These are phyloP conservation scores for Straminergon stramineum DNA, from an alignment of 225 moss, liverwort and hornwort genomes.

Conservation along the genomic window DNA sequence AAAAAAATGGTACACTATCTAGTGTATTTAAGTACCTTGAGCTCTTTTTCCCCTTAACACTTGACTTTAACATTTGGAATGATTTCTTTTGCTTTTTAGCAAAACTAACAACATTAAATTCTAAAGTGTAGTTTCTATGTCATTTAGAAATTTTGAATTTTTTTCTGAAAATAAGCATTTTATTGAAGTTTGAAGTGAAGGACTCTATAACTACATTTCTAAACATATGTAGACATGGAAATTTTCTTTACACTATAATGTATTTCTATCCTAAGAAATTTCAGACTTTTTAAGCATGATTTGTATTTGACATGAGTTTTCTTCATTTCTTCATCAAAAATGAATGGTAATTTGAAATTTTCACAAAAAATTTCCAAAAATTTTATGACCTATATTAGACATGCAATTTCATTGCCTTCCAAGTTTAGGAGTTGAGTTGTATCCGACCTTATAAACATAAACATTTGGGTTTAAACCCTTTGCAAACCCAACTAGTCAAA, in stretches of 20 bases:
- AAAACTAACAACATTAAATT: background rate
- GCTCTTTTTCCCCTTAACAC: background rate
- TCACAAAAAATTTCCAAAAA: no score
- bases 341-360: background rate
- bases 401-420: no score
- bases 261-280: background rate
- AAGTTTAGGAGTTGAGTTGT: no score
- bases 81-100: background rate
- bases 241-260: background rate
- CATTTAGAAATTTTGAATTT: background rate
- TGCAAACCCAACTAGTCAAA: background rate
- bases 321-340: background rate
- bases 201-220: no score
- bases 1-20: background rate
- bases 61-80: background rate
- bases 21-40: background rate
- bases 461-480: background rate
- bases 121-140: background rate
- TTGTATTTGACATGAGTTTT: background rate
- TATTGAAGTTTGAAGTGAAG: background rate
- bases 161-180: background rate
- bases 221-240: no score
- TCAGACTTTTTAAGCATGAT: background rate
- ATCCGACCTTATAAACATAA: background rate
- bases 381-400: no score